These are phyloP conservation scores for Kwoniella newhampshirensis DNA, from an alignment of 768 basidiomycete species.

Conservation along the genomic window DNA sequence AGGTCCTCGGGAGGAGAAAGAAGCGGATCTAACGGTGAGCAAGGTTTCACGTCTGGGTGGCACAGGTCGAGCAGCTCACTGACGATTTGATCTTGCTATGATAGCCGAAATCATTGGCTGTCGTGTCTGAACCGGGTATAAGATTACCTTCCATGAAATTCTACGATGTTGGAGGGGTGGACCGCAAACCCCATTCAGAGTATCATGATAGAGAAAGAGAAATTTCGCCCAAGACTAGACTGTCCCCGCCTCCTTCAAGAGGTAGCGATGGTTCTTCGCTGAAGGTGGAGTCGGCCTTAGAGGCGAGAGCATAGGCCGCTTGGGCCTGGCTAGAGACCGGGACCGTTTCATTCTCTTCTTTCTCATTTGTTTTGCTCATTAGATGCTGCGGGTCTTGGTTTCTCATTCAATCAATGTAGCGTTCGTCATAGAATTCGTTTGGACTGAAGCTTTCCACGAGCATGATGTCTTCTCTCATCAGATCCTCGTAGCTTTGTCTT, in stretches of 20 bases:
- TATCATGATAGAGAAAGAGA: neutral
- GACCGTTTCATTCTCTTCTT: too few species aligned
- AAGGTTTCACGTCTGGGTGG: neutral
- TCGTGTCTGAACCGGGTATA: constrained; percentile 3
- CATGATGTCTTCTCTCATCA: too few species aligned
- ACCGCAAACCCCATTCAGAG: neutral
- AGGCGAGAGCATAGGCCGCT: too few species aligned
- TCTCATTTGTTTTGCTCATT: too few species aligned
- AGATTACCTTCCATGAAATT: constrained; percentile 13
- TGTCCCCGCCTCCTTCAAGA: constrained; percentile 11
- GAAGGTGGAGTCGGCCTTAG: too few species aligned
- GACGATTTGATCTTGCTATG: neutral
- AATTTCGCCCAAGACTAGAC: constrained; percentile 14
- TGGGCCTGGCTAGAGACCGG: too few species aligned
- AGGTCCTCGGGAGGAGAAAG: neutral
- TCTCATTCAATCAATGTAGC: too few species aligned
- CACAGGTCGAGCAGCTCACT: neutral
- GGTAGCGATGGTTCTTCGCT: neutral
- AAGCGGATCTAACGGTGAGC: constrained; percentile 15
- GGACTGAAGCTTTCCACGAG: too few species aligned
- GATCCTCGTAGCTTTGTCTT: too few species aligned
- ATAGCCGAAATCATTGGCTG: neutral
- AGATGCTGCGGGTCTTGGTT: too few species aligned
- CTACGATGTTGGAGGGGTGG: constrained; percentile 2
- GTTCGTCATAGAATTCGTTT: too few species aligned